Conservation (phyloP, 768 basidiomycete genomes). For the Paxillus involutus region DNA sequence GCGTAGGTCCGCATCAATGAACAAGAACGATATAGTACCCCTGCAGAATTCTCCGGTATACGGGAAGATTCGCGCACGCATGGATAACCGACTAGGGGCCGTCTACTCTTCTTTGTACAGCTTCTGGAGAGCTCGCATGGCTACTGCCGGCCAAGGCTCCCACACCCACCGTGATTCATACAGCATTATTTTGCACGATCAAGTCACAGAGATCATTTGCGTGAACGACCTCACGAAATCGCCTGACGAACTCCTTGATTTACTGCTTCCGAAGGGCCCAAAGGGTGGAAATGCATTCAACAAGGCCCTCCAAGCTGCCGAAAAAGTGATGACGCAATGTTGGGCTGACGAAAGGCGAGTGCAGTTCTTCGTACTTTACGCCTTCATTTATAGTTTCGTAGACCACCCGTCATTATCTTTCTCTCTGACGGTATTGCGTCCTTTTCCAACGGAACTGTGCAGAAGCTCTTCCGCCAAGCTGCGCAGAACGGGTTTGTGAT, state of each 20-base stretch:
- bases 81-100: conserved; percentile 55
- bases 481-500: conserved; percentile 41
- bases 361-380: not conserved
- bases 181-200: conserved; percentile 49
- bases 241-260: conserved; percentile 43
- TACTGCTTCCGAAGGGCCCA: conserved; percentile 34
- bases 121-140: conserved; percentile 54
- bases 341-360: conserved; percentile 47
- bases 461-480: conserved; percentile 36
- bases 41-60: conserved; percentile 36
- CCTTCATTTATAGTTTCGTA: conserved; percentile 10
- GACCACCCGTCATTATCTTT: conserved; percentile 54
- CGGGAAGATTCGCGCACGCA: conserved; percentile 26
- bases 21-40: conserved; percentile 37
- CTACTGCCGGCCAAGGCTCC: conserved; percentile 31
- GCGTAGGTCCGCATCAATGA: conserved; percentile 53
- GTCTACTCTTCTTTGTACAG: conserved; percentile 51
- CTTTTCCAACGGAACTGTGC: conserved; percentile 33
- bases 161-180: conserved; percentile 48
- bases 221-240: conserved; percentile 44
- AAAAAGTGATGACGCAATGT: conserved; percentile 35
- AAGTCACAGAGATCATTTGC: conserved; percentile 23
- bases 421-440: conserved; percentile 54
- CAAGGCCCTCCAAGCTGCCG: conserved; percentile 38
- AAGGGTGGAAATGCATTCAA: conserved; percentile 44